Conservation (phyloP, 805 yeast genomes). For the Jamesozyma piceae region DNA sequence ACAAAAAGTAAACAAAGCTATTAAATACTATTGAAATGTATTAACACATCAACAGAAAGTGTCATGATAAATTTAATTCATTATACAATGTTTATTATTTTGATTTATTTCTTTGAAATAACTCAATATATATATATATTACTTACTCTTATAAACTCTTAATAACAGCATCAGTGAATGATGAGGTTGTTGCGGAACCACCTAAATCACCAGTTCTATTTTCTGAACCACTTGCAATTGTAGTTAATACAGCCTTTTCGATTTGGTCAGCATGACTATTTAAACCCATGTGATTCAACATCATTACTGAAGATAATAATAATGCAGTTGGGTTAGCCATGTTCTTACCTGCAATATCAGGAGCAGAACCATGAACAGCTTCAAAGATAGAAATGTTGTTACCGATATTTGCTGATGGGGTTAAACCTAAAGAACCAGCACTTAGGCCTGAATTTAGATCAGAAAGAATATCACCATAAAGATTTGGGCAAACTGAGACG, state of each 20-base stretch:
- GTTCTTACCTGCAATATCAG: slow-evolving; percentile 98
- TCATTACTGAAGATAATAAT: slow-evolving; percentile 92
- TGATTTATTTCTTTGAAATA: neutral
- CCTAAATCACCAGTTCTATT: slow-evolving; percentile 90
- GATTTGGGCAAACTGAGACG: slow-evolving; percentile 96
- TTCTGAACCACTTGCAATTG: slow-evolving; percentile 92
- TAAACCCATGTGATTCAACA: slow-evolving; percentile 97
- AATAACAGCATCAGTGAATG: slow-evolving; percentile 89
- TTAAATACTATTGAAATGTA: neutral
- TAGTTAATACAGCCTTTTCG: slow-evolving; percentile 72
- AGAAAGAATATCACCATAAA: slow-evolving; percentile 98
- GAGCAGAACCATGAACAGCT: slow-evolving; percentile 99
- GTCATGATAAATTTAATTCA: neutral
- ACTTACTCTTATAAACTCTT: slow-evolving; percentile 29
- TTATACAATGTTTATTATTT: neutral
- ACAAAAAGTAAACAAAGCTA: no score
- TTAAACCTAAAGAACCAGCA: slow-evolving; percentile 96
- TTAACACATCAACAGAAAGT: neutral
- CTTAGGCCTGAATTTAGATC: slow-evolving; percentile 89
- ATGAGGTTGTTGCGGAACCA: slow-evolving; percentile 81
- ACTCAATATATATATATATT: no score
- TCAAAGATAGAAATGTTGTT: slow-evolving; percentile 94
- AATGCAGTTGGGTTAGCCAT: slow-evolving; percentile 98
- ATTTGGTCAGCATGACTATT: slow-evolving; percentile 71
- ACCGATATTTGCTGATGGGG: slow-evolving; percentile 99